phyloP scores from a whole-genome alignment of 371 early-diverging fungal species.

The Mucor lusitanicus region DNA sequence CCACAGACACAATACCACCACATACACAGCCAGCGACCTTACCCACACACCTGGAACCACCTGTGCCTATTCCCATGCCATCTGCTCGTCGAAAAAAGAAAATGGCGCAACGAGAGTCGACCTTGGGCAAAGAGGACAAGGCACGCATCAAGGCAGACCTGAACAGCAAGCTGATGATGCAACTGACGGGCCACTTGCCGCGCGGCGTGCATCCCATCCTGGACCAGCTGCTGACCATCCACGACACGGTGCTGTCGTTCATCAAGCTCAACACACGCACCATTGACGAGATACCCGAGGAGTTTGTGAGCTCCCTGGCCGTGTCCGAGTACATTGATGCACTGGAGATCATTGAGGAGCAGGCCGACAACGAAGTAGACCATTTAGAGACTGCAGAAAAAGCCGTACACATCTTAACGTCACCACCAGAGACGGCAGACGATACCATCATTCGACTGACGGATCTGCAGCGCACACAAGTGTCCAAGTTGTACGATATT shows the following conservation, averaged over 20 bases:
- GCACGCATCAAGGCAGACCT: constrained; percentile 46
- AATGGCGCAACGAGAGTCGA: constrained; percentile 35
- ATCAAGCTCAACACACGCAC: constrained; percentile 42
- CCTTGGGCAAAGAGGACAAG: constrained; percentile 45
- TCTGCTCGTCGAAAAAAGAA: constrained; percentile 35
- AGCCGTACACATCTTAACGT: constrained; percentile 28
- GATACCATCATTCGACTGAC: constrained; percentile 44
- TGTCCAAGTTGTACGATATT: constrained; percentile 34
- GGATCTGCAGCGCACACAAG: constrained; percentile 39
- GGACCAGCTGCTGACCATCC: constrained; percentile 43
- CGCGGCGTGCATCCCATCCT: constrained; percentile 46
- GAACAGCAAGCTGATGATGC: constrained; percentile 44
- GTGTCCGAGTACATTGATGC: constrained; percentile 45
- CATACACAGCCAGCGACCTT: not conserved
- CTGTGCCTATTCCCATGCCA: constrained; percentile 41
- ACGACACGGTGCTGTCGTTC: constrained; percentile 43
- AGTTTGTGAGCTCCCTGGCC: constrained; percentile 30
- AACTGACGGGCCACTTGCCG: constrained; percentile 50
- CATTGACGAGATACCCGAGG: constrained; percentile 45
- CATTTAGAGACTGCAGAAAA: constrained; percentile 36
- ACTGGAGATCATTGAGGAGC: constrained; percentile 42
- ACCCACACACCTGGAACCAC: constrained; percentile 12
- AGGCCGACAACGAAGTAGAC: constrained; percentile 23
- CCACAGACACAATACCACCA: not conserved
- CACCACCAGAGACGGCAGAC: constrained; percentile 39